Evolutionary conservation across 1,284 basidiomycete genomes (phyloP), one percentile per base, ranked within the genome.

Genomic region (Ustilago trichophora): DNA sequence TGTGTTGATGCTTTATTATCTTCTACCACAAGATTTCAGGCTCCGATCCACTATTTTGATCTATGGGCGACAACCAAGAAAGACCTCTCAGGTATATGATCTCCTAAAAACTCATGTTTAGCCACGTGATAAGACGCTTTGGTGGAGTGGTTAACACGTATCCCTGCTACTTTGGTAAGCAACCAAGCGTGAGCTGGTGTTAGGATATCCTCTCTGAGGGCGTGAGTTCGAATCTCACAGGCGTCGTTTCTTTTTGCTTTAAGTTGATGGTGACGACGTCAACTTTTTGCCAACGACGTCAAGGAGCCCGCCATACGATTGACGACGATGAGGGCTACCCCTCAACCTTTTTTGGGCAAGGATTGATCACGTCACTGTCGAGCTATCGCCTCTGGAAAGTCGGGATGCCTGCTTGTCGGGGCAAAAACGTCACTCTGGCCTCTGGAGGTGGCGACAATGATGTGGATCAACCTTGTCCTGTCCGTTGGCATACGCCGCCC

Each of bases 151-250:
- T 68, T 68, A 68, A 68, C 65, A 57, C 58, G 65, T 68, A 62
- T 62, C 65, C 65, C 65, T 68, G 65, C 65, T 67, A 66, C n/a
- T n/a, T 32, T 32, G 2, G n/a, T 19, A n/a, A 51, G 52, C 60
- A 64, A 6, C 38, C 32, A 8, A 26, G 53, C 15, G 6, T 3
- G 6, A 0, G n/a, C 60, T 27, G 32, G 34, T 48, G 54, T 29
- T 18, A 68, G 65, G 65, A 62, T 62, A 69, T 69, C 66, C 66
- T 69, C 66, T 69, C 52, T 69, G 66, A 69, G 66, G 66, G 66
- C 66, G 51, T 46, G 66, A 69, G 66, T 69, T 69, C 66, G 66
- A 69, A 69, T 69, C 66, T 69, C 66, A 45, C 56, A 69, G 70
- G 67, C 57, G 65, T 70, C 65, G n/a, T n/a, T n/a, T n/a, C n/a